Base-by-base conservation (phyloP, 1,284 basidiomycete genomes). In the Cryptococcus sp. region DNA sequence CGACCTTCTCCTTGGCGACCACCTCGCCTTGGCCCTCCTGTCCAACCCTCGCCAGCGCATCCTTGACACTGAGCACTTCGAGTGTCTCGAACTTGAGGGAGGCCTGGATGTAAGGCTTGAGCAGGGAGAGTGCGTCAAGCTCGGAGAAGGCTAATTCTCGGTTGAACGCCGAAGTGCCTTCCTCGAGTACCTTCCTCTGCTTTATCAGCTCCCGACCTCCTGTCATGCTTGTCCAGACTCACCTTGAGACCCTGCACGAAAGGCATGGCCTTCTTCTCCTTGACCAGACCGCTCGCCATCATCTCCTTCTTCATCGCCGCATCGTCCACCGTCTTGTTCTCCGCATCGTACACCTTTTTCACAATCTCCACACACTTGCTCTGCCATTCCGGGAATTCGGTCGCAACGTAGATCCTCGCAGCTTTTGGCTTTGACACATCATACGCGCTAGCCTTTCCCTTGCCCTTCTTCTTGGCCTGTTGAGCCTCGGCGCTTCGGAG, bases 211-310 rank as follows among this genome's bases (percentile, higher is more conserved):
- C n/a, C 38, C 26, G 35, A 45, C 7, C 16, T 3, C 12, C 19
- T n/a, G 38, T 25, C 33, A 33, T 22, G 2, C 12, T 26, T 14
- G n/a, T 14, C 10, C 10, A 10, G 21, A 63, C 76, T 41, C 51
- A 89, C 88, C 82, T 97, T 95, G 82, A 95, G 86, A 24, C 79
- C 75, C 59, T 94, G 87, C 48, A 92, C 82, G 76, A 97, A 97
- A 28, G 93, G 93, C 93, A 97, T 97, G 37, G 81, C 81, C 54
- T 85, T 83, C 78, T 97, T 97, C 75, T 97, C 91, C 80, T 97
- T 97, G 74, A 91, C 83, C 71, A 97, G 69, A 12, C 88, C 91
- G n/a, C 78, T 80, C 66, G 81, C 78, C 11, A 78, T 80, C 57
- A 97, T 73, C 52, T 82, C 67, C 63, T 83, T 77, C 63, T 85